Percentiles rank a stretch among this genome's conserved stretches.
Conservation (phyloP, 163 green algal species). For the Smithsoniella earleae region DNA sequence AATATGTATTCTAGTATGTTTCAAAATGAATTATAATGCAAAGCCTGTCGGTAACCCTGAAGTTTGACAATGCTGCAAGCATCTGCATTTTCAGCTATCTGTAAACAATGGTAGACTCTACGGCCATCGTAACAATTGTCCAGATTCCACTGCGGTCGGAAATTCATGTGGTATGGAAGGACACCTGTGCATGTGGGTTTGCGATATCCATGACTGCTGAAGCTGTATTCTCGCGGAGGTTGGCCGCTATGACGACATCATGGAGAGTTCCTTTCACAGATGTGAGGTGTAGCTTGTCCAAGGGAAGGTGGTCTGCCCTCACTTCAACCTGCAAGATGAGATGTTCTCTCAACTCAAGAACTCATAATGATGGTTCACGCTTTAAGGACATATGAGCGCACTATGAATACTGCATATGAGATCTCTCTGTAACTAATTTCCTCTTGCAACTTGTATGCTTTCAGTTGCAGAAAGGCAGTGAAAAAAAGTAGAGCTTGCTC, state of each 20-base stretch:
- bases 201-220: background rate
- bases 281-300: conserved; percentile 28
- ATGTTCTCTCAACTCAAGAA: no score
- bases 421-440: no score
- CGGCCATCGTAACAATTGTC: background rate
- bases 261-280: conserved; percentile 20
- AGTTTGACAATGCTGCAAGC: background rate
- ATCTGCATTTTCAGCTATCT: no score
- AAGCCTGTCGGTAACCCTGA: background rate
- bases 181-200: conserved; percentile 12
- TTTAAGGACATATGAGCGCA: no score
- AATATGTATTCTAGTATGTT: background rate
- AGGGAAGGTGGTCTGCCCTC: background rate
- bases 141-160: background rate
- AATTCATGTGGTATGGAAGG: background rate
- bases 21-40: background rate
- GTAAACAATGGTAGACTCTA: background rate
- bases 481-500: no score
- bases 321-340: conserved; percentile 23
- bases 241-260: background rate
- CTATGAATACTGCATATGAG: no score
- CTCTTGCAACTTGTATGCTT: no score
- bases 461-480: no score
- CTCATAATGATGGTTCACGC: no score
- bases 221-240: conserved; percentile 1